Conservation (phyloP, 257 asterid genomes). For the Penstemon barbatus region DNA sequence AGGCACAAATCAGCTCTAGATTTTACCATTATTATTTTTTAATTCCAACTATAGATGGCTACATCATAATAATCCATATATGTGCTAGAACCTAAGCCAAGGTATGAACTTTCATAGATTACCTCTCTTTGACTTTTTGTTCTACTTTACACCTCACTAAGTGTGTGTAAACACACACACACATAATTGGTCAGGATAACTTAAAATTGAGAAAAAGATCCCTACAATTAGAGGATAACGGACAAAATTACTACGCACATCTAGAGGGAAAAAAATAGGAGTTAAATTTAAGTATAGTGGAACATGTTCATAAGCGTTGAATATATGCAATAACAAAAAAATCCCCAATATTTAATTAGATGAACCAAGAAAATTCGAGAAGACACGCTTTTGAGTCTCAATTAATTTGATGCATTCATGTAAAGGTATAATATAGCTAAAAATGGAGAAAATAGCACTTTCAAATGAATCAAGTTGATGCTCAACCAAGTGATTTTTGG, state of each 20-base stretch:
- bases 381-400: not conserved
- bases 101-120: not conserved
- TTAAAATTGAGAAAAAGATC: not conserved
- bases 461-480: not conserved
- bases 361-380: not conserved
- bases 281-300: not conserved
- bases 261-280: not conserved
- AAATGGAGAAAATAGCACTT: not conserved
- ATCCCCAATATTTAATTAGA: not conserved
- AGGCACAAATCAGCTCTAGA: not conserved
- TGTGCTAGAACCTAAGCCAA: not conserved
- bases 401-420: not conserved
- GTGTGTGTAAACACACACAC: too few relatives aligned
- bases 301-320: not conserved
- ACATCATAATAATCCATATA: not conserved
- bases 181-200: not conserved
- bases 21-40: not conserved
- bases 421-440: not conserved
- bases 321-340: not conserved
- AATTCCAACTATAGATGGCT: not conserved
- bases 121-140: not conserved
- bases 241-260: too few relatives aligned
- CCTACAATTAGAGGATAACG: not conserved
- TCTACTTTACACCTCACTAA: not conserved
- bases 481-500: not conserved